A percentile compares a stretch with the other conserved stretches of the same genome.
These are phyloP conservation scores for Suillus luteus DNA, from an alignment of 768 basidiomycete genomes.

Conservation along the genomic window DNA sequence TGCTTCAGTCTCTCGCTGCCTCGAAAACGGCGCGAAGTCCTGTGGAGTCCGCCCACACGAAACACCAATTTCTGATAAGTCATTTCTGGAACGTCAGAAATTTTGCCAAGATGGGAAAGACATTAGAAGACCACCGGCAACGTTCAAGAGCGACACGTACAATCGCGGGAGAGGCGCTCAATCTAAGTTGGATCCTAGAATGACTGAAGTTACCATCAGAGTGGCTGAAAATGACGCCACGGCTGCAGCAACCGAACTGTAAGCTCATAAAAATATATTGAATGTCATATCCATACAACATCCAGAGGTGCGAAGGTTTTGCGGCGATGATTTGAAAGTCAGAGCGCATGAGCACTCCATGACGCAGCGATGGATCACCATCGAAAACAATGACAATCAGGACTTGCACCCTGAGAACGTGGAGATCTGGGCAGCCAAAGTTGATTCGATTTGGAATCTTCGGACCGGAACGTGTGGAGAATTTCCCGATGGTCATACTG, in stretches of 20 bases:
- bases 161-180: background rate
- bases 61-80: background rate
- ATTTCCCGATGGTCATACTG: background rate
- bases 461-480: slow-evolving; percentile 1
- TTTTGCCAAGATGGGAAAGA: background rate
- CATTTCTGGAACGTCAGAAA: background rate
- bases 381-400: slow-evolving; percentile 5
- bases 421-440: background rate
- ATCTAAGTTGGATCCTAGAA: background rate
- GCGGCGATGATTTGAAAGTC: background rate
- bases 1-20: background rate
- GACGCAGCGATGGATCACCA: slow-evolving; percentile 7
- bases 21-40: background rate
- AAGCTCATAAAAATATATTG: background rate
- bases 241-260: background rate
- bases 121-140: background rate
- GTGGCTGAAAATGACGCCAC: background rate
- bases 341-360: background rate
- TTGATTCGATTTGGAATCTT: background rate
- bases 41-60: background rate
- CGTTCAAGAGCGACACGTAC: background rate
- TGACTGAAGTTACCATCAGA: background rate
- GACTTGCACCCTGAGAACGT: slow-evolving; percentile 1
- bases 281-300: background rate
- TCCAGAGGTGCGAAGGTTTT: background rate